These are phyloP conservation scores for Dryas drummondii DNA, from an alignment of 306 rosid genomes.

Conservation along the genomic window DNA sequence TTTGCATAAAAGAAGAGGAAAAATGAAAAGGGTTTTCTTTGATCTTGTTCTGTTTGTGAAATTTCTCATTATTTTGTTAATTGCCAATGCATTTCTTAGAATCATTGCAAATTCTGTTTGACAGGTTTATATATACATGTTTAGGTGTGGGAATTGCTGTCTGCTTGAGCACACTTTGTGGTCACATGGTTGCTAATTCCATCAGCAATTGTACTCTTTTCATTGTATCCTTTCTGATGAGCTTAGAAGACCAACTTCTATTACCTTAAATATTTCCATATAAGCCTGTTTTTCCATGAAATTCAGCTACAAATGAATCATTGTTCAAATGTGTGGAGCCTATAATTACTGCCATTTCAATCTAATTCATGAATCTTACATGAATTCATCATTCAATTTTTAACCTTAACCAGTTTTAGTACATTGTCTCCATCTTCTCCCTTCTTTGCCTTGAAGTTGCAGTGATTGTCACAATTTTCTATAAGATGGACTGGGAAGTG, in stretches of 20 bases:
- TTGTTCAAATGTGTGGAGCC: neutral
- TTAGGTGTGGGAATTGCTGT: conserved; percentile 50
- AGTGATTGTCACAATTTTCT: conserved; percentile 28
- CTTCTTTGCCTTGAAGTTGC: conserved; percentile 39
- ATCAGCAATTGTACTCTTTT: conserved; percentile 28
- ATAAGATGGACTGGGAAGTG: conserved; percentile 40
- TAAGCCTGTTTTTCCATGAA: neutral
- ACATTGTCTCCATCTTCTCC: conserved; percentile 28
- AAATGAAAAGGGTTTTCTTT: neutral
- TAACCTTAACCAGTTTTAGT: conserved; percentile 43
- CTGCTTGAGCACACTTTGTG: conserved; percentile 45
- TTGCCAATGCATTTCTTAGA: neutral
- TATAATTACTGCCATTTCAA: neutral
- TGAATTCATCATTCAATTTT: neutral
- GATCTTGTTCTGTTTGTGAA: no score
- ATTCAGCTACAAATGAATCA: neutral
- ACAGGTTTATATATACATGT: conserved; percentile 54
- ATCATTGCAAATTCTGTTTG: conserved; percentile 21
- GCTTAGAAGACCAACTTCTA: neutral
- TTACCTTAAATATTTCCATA: neutral
- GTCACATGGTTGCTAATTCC: conserved; percentile 37
- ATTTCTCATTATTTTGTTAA: no score
- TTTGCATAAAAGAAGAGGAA: neutral
- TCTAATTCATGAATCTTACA: neutral
- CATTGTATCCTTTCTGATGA: conserved; percentile 44